Base-by-base conservation (phyloP, 1,284 basidiomycete genomes). In the Pascua sp. region DNA sequence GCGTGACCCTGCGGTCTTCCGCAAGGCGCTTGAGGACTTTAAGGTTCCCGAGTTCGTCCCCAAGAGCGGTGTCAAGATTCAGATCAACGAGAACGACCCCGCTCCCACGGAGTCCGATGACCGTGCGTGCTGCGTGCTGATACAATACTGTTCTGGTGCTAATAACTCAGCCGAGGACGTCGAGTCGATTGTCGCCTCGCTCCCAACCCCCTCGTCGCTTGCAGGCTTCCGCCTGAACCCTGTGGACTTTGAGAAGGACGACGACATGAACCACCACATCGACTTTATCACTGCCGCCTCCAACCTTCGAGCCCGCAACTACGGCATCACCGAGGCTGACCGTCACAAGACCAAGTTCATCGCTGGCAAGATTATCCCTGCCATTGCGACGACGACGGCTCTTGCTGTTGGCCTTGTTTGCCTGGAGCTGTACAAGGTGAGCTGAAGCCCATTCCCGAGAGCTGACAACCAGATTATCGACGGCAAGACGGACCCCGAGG, bases 161-260 rank as follows among this genome's bases (percentile, higher is more conserved):
- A 47, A 42, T 48, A 60, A 18, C 9, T 7, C 42, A 63, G 74
- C 79, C 39, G 82, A 83, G 47, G 86, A 89, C 64, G 64, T 83
- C 8, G 78, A 81, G 11, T 81, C 83, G 42, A 77, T 90, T 55
- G 72, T 83, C 51, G 81, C 85, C 62, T 82, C 86, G 59, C 80
- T 96, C 16, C 94, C 93, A n/a, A 74, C 88, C 16, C 91, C 92
- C 2, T 89, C 91, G 5, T 90, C 91, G 16, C 80, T 99, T 47
- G 92, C 90, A 42, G 96, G 96, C 38, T 98, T 95, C 81, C 89
- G 95, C 59, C 83, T 99, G 56, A 89, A 83, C 57, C 91, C 96
- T 5, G 92, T 95, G 55, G 94, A 98, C 72, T 98, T 99, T 71
- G 96, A 99, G 81, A 99, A 99, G 81, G 96, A 99, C 75, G 95